These are phyloP conservation scores for Arthrobotrys sphaeroides DNA, from an alignment of 2,329 filamentous ascomycete genomes.

Conservation along the genomic window DNA sequence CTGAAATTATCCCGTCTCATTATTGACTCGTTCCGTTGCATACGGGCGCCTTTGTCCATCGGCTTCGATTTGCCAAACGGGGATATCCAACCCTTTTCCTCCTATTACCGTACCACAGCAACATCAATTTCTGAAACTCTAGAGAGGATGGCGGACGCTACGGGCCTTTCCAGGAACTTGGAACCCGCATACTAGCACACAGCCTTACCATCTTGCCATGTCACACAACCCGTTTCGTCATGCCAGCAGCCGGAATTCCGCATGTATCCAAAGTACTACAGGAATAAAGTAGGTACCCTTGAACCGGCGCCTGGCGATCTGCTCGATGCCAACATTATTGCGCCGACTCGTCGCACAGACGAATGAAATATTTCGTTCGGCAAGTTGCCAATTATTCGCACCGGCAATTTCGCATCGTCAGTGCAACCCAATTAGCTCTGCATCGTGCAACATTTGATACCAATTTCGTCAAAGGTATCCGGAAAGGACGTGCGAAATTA, in stretches of 20 bases:
- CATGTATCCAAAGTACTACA: neutral
- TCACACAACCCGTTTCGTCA: constrained; percentile 47
- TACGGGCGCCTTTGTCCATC: constrained; percentile 1
- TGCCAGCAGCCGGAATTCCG: constrained; percentile 15
- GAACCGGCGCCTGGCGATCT: constrained; percentile 24
- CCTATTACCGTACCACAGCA: neutral
- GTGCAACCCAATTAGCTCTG: constrained; percentile 10
- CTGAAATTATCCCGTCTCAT: constrained; percentile 31
- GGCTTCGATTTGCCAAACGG: constrained; percentile 18
- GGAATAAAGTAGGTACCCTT: constrained; percentile 22
- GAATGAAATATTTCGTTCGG: constrained; percentile 9
- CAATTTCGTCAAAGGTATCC: constrained; percentile 7
- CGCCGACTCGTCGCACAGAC: constrained; percentile 27
- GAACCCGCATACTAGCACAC: constrained; percentile 23
- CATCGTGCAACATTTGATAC: constrained; percentile 5
- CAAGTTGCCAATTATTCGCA: constrained; percentile 3
- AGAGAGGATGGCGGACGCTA: constrained; percentile 17
- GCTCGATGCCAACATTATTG: constrained; percentile 27
- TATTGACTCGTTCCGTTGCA: constrained; percentile 33
- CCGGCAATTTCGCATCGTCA: constrained; percentile 41
- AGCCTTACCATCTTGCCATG: constrained; percentile 38
- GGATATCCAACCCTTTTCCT: constrained; percentile 12
- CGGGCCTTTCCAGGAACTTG: constrained; percentile 41
- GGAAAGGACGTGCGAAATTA: constrained; percentile 42
- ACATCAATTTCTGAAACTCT: constrained; percentile 34